Evolutionary conservation across 257 asterid genomes (phyloP).

Genomic region (Plantago ovata): DNA sequence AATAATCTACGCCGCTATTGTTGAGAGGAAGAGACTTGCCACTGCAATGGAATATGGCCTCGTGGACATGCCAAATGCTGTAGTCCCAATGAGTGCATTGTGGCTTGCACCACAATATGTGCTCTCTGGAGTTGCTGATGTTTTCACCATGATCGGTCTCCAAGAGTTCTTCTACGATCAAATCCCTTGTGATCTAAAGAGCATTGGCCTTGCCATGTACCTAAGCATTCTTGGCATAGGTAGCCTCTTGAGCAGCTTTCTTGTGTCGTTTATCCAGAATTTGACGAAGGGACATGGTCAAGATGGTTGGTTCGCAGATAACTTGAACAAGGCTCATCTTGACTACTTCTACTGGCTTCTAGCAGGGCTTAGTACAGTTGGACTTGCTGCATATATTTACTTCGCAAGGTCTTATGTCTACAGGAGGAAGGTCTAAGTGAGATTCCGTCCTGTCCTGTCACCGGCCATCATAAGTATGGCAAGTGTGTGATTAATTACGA

Average conservation of each 20-base stretch:
- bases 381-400: constrained; percentile 18
- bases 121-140: constrained; percentile 36
- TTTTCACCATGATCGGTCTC: constrained; percentile 40
- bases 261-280: constrained; percentile 31
- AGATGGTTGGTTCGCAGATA: constrained; percentile 32
- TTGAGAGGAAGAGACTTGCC: constrained; percentile 44
- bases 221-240: constrained; percentile 46
- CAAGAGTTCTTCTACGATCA: constrained; percentile 57
- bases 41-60: constrained; percentile 40
- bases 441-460: neutral
- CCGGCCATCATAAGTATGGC: neutral
- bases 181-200: constrained; percentile 36
- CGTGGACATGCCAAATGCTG: constrained; percentile 35
- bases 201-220: constrained; percentile 35
- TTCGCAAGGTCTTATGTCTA: constrained; percentile 19
- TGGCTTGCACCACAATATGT: constrained; percentile 58
- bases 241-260: constrained; percentile 40
- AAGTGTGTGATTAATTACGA: neutral
- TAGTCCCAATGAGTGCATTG: constrained; percentile 61
- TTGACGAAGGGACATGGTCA: constrained; percentile 17
- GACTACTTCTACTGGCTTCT: constrained; percentile 35
- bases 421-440: constrained; percentile 7
- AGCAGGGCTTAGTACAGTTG: constrained; percentile 20
- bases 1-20: constrained; percentile 50
- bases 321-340: constrained; percentile 35